Evolutionary conservation across 2,329 filamentous ascomycete genomes (phyloP), one percentile per base, ranked within the genome.

Genomic region (Hypoxylon rubiginosum): DNA sequence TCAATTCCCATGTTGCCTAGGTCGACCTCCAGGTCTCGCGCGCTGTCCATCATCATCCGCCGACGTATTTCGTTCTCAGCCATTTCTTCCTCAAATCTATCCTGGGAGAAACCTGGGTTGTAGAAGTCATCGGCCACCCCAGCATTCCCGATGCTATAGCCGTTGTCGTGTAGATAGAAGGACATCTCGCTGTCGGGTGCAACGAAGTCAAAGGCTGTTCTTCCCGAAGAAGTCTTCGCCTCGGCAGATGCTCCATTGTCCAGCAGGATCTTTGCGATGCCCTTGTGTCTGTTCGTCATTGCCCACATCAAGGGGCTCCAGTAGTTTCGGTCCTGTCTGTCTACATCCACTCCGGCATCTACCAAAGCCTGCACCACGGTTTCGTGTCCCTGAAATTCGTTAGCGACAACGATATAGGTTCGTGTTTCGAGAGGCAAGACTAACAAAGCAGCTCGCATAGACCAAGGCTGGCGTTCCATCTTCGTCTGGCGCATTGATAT

Each of bases 301-400:
- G 96, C 95, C 96, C 96, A 99, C 94, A 99, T 99, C 66, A 99
- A 85, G 13, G 96, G 92, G 74, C 93, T 98, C 96, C 96, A 99
- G 76, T 97, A 91, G 77, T 98, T 98, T 68, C 91, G 92, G 77
- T 99, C 96, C 79, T 98, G 95, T 74, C 91, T 91, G 81, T 99
- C 94, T 56, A 98, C 94, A 73, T 93, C 88, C 41, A 91, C 95
- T 24, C 95, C 94, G 9, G 93, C 93, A 64, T 93, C 88, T 56
- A 99, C 88, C 55, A 99, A 86, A 39, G 91, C 89, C 64, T 91
- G 87, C 24, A 98, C 96, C 3, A 97, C 94, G 50, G 91, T 87
- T 79, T 97, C 92, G 78, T 99, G 96, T 41, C 96, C 92, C 91
- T 93, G 69, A 46, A 24, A 34, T 60, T 56, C 41, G 57, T 73